These are phyloP conservation scores for Blastocystis sp. DNA, from an alignment of 352 stramenopile species.

Conservation along the genomic window DNA sequence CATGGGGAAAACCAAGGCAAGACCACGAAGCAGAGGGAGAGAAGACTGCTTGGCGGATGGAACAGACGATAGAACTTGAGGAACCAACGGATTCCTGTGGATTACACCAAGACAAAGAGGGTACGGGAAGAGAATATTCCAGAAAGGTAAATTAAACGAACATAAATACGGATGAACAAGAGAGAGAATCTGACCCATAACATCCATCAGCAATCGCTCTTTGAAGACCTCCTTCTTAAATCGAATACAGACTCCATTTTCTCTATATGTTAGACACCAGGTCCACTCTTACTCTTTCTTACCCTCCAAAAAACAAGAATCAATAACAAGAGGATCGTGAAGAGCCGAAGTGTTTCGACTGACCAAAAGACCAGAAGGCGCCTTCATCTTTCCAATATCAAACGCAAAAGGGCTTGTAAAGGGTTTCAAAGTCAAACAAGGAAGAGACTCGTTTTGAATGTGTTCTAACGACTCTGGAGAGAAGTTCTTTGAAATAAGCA, in stretches of 20 bases:
- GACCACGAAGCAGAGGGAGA: not conserved
- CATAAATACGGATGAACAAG: constrained; percentile 14
- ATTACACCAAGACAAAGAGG: not conserved
- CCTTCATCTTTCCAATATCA: constrained; percentile 36
- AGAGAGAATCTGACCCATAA: not conserved
- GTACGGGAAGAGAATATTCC: constrained; percentile 27
- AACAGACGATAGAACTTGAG: constrained; percentile 11
- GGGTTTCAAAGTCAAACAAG: constrained; percentile 3
- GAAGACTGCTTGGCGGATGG: not conserved
- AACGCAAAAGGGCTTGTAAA: constrained; percentile 1
- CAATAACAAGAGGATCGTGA: not conserved
- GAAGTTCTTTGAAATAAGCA: not conserved
- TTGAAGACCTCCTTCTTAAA: constrained; percentile 44
- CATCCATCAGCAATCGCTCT: not conserved
- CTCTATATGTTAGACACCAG: not conserved
- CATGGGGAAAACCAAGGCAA: constrained; percentile 21
- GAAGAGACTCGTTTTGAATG: not conserved
- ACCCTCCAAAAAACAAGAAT: constrained; percentile 10
- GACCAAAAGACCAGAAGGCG: not conserved
- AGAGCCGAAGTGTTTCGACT: constrained; percentile 3
- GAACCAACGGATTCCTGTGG: not conserved
- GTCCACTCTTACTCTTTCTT: not conserved
- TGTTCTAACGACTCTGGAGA: not conserved
- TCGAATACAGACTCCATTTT: not conserved
- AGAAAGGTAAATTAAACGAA: constrained; percentile 41